Conservation (phyloP, 345 rosid genomes). For the Lepidium africanum region DNA sequence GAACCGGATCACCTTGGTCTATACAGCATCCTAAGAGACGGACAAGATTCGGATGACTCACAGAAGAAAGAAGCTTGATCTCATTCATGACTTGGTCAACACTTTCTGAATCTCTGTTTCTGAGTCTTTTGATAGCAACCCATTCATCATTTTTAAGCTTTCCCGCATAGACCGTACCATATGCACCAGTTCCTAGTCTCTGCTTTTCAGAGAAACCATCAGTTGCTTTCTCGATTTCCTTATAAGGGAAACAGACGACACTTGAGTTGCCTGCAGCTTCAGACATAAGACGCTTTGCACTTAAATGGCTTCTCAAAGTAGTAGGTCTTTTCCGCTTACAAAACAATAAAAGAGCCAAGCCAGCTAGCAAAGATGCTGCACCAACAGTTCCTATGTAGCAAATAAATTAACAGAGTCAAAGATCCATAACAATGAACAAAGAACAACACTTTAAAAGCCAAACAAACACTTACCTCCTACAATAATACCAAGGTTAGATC, state of each 20-base stretch:
- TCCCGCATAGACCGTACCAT: conserved; percentile 88
- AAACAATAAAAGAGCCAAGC: conserved; percentile 36
- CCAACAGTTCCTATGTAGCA: conserved; percentile 42
- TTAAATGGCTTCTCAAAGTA: conserved; percentile 38
- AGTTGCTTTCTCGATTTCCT: conserved; percentile 79
- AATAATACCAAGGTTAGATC: conserved; percentile 36
- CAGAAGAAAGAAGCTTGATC: conserved; percentile 88
- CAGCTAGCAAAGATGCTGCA: conserved; percentile 48
- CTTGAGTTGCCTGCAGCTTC: conserved; percentile 77
- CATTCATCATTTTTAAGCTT: conserved; percentile 54
- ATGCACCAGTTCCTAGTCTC: conserved; percentile 85
- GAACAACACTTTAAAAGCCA: not conserved
- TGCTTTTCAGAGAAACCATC: conserved; percentile 62
- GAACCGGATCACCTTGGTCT: conserved; percentile 82
- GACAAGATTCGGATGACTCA: conserved; percentile 87
- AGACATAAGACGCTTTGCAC: conserved; percentile 63
- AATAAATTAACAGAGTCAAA: conserved; percentile 3
- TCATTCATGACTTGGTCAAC: conserved; percentile 90
- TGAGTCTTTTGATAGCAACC: conserved; percentile 87
- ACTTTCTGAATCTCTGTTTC: conserved; percentile 63
- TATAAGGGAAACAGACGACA: conserved; percentile 56
- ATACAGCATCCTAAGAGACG: conserved; percentile 89
- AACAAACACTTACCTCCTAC: conserved; percentile 56
- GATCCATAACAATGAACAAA: not conserved
- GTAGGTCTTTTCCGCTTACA: conserved; percentile 34